Evolutionary conservation across 2,329 filamentous ascomycete genomes (phyloP).

Genomic region (Exserohilum turcica): DNA sequence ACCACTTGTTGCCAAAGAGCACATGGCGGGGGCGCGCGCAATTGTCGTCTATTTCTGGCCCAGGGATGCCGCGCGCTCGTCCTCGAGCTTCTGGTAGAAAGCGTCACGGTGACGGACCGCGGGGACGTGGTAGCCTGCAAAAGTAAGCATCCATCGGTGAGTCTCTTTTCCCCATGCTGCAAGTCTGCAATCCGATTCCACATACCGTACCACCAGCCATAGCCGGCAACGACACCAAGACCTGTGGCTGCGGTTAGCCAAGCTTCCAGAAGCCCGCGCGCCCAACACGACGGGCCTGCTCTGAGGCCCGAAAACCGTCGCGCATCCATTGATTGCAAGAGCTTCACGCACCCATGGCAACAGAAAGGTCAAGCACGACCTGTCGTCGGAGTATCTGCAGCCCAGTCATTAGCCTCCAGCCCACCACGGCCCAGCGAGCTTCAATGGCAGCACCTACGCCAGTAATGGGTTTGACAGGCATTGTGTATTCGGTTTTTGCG

Average conservation of each 20-base stretch:
- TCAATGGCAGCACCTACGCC: conserved; percentile 53
- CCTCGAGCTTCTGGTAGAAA: conserved; percentile 68
- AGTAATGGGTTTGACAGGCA: conserved; percentile 58
- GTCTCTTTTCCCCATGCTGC: neutral
- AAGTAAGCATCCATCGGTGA: conserved; percentile 4
- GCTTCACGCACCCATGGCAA: conserved; percentile 64
- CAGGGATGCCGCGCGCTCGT: conserved; percentile 60
- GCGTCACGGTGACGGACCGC: conserved; percentile 66
- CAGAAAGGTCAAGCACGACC: conserved; percentile 69
- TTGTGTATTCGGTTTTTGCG: conserved; percentile 34
- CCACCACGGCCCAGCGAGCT: conserved; percentile 16
- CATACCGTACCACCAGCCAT: conserved; percentile 71
- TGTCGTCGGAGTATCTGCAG: conserved; percentile 67
- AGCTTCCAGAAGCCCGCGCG: conserved; percentile 16
- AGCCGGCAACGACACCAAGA: conserved; percentile 66
- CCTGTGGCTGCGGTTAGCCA: conserved; percentile 51
- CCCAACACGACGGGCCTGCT: conserved; percentile 1
- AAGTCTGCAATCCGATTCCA: conserved; percentile 29
- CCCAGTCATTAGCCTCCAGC: conserved; percentile 34
- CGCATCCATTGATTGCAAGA: neutral
- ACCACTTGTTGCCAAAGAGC: conserved; percentile 33
- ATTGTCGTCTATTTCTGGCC: conserved; percentile 40
- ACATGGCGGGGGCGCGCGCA: conserved; percentile 27
- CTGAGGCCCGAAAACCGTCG: neutral
- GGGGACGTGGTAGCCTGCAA: conserved; percentile 66